Conservation (phyloP, 805 yeast species). For the Maudiozyma saulgeensis region DNA sequence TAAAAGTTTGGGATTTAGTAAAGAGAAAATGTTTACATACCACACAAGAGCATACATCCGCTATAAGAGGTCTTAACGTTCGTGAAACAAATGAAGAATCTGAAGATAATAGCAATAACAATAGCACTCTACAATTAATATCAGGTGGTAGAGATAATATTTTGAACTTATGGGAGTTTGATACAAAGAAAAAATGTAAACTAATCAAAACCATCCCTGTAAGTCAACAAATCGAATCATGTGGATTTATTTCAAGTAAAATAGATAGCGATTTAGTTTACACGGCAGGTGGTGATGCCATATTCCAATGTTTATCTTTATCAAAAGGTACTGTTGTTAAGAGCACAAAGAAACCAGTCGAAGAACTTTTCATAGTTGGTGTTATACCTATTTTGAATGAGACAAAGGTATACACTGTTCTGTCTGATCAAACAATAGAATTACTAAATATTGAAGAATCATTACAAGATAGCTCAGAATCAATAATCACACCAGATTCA, state of each 20-base stretch:
- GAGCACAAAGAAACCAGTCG: conserved; percentile 42
- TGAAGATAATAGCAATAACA: conserved; percentile 27
- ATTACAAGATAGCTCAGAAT: conserved; percentile 23
- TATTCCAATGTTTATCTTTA: conserved; percentile 57
- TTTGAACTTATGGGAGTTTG: conserved; percentile 41
- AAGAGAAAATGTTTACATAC: conserved; percentile 60
- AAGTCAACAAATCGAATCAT: conserved; percentile 60
- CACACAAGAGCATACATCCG: conserved; percentile 66
- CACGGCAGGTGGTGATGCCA: conserved; percentile 72
- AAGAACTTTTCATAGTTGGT: conserved; percentile 64
- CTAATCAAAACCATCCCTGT: conserved; percentile 61
- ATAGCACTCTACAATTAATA: conserved; percentile 37
- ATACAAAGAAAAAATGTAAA: conserved; percentile 41
- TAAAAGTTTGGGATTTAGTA: conserved; percentile 55
- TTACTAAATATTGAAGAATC: conserved; percentile 33
- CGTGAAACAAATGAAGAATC: conserved; percentile 12
- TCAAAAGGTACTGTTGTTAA: conserved; percentile 38
- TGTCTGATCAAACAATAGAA: conserved; percentile 79
- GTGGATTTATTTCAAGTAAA: conserved; percentile 43
- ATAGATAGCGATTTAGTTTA: conserved; percentile 34
- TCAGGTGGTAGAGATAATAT: conserved; percentile 89
- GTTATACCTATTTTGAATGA: conserved; percentile 35
- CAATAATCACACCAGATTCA: conserved; percentile 36
- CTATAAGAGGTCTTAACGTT: conserved; percentile 79
- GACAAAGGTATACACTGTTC: conserved; percentile 39